phyloP scores from a whole-genome alignment of 352 stramenopile species.

The Pythium brachiatum region DNA sequence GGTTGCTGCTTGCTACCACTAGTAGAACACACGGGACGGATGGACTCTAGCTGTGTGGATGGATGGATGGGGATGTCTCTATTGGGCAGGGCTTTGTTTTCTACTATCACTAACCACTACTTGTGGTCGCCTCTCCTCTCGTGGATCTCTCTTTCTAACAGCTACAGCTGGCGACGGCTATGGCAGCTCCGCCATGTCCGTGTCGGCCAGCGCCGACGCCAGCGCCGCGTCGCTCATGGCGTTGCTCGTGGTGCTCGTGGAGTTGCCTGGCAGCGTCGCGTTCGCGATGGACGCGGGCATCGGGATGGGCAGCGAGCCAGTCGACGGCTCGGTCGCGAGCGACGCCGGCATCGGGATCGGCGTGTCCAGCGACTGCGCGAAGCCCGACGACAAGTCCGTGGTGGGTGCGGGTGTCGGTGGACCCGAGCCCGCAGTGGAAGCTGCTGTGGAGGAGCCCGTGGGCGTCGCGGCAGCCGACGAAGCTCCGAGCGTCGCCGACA shows the following conservation, averaged over 20 bases:
- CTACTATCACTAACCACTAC: background rate
- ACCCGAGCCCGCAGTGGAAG: background rate
- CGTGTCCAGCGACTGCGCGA: constrained; percentile 16
- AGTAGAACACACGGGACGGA: too few species aligned
- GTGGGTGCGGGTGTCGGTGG: background rate
- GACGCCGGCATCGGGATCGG: constrained; percentile 27
- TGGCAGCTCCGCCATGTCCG: constrained; percentile 3
- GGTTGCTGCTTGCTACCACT: too few species aligned
- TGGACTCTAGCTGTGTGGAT: too few species aligned
- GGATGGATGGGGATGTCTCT: background rate
- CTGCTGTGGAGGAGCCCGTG: background rate
- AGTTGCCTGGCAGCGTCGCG: background rate
- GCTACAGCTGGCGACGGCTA: background rate
- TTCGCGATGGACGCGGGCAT: constrained; percentile 4
- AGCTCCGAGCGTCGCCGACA: constrained; percentile 23
- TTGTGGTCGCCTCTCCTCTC: too few species aligned
- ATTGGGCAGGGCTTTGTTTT: background rate
- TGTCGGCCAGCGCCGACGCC: constrained; percentile 4
- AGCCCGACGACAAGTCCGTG: background rate
- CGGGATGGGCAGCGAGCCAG: background rate
- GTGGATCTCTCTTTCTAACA: background rate
- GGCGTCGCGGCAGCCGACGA: constrained; percentile 5
- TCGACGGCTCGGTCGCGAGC: constrained; percentile 13
- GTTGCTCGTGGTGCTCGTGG: background rate
- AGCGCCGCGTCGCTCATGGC: constrained; percentile 1